Evolutionary conservation across 2,329 filamentous ascomycete species (phyloP), one percentile per base, ranked within the genome.

Genomic region (Helotiales sp.): DNA sequence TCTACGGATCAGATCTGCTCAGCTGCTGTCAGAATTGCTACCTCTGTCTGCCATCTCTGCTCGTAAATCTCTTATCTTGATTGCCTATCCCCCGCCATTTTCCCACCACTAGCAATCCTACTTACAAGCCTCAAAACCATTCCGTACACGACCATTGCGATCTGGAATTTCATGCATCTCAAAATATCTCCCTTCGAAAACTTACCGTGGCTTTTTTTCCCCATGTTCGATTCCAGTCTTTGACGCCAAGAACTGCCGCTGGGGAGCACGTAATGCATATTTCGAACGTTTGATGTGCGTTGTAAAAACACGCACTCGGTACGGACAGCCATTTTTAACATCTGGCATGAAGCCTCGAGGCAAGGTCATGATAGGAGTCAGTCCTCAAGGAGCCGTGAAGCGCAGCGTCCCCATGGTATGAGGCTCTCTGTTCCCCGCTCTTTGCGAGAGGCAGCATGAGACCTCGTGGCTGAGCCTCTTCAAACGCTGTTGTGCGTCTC

Each of bases 281-380:
- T 38, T 52, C 44, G 27, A 27, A 33, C 34, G 60, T 63, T 63
- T 63, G 61, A 63, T 63, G 30, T 25, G 40, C 58, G 52, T 54
- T 25, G 13, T 47, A 51, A 51, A 29, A 36, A 40, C 40, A 24
- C 22, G 19, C 40, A 44, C 22, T 44, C 40, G 22, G 40, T 44
- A 25, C 40, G 22, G 27, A 15, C 40, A 44, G 6, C 40, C 36
- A 17, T 25, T 44, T 44, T 44, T 4, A 15, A 25, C 19, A 24
- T 15, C 27, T 15, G 19, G 40, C 40, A 44, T 44, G 22, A 44
- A 44, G 7, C 7, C 22, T 27, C 40, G 15, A 27, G 40, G 3
- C 40, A 15, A 44, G 19, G 22, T 44, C 27, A 44, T 44, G 40
- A 44, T 44, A 25, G 27, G 27, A 25, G n/a, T 13, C 12, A 34